Percentiles rank a stretch among this genome's conserved stretches.
phyloP scores from a whole-genome alignment of 495 filamentous ascomycete genomes.

The Trichoderma gamsii region DNA sequence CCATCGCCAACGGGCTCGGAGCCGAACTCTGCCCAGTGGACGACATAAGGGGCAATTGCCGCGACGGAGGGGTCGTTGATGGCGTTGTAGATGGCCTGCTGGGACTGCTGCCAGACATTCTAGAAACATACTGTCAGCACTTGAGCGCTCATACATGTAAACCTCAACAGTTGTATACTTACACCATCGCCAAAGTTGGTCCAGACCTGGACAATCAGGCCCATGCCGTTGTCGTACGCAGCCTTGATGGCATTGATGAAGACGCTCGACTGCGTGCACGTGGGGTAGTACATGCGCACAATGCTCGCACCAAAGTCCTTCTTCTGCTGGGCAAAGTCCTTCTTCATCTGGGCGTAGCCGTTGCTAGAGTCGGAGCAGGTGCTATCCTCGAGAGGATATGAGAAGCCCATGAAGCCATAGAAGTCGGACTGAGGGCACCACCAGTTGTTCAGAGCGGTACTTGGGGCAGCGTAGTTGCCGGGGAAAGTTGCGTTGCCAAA shows the following conservation, averaged over 20 bases:
- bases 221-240: conserved; percentile 20
- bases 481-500: conserved; percentile 17
- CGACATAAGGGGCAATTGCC: conserved; percentile 24
- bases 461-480: conserved; percentile 17
- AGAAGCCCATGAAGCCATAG: conserved; percentile 23
- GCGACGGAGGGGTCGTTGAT: conserved; percentile 18
- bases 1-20: conserved; percentile 25
- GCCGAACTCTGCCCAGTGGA: conserved; percentile 25
- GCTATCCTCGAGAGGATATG: conserved; percentile 20
- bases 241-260: conserved; percentile 21
- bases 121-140: not conserved
- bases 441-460: conserved; percentile 19
- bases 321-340: conserved; percentile 21
- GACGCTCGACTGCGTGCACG: conserved; percentile 19
- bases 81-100: conserved; percentile 20
- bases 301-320: conserved; percentile 20
- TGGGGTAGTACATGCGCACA: conserved; percentile 22
- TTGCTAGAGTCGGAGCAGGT: conserved; percentile 17
- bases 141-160: not conserved
- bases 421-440: conserved; percentile 19
- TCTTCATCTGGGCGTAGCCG: conserved; percentile 20
- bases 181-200: conserved; percentile 22
- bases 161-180: not conserved
- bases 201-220: conserved; percentile 22
- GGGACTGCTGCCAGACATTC: conserved; percentile 21